Conservation (phyloP, 31 red algal species). For the Asparagopsis taxiformis region DNA sequence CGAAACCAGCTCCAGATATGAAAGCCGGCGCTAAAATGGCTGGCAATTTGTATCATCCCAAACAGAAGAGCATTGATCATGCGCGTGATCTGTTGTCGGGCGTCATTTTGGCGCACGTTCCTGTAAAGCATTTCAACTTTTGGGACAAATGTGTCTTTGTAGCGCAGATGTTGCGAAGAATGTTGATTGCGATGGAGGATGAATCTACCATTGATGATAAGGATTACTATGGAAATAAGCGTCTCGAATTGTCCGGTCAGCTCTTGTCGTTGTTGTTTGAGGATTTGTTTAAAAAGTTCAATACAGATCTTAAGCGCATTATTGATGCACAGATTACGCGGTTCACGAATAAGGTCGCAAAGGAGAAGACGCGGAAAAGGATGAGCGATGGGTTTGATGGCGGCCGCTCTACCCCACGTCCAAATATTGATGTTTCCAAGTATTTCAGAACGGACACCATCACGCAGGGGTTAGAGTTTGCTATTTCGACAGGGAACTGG, state of each 20-base stretch:
- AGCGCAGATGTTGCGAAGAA: conserved; percentile 87
- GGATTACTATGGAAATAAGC: conserved; percentile 99
- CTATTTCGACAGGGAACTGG: conserved; percentile 97
- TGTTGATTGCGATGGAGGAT: conserved; percentile 83
- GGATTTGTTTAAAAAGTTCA: conserved; percentile 97
- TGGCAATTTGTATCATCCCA: conserved; percentile 22
- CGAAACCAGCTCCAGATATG: conserved; percentile 6
- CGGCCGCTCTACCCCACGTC: conserved; percentile 32
- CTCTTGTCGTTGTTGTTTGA: conserved; percentile 90
- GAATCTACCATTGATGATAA: conserved; percentile 85
- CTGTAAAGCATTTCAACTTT: conserved; percentile 80
- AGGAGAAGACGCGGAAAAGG: conserved; percentile 16
- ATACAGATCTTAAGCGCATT: conserved; percentile 76
- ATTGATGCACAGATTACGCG: conserved; percentile 78
- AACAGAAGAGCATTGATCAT: conserved; percentile 65
- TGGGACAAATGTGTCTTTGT: conserved; percentile 84
- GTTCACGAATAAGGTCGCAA: conserved; percentile 35
- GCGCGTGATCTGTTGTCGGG: conserved; percentile 78
- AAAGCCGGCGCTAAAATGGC: conserved; percentile 5
- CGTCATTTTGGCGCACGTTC: conserved; percentile 90
- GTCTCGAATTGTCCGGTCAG: conserved; percentile 92
- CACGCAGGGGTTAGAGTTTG: conserved; percentile 86
- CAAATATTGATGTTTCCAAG: conserved; percentile 69
- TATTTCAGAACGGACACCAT: conserved; percentile 82
- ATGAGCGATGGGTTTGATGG: conserved; percentile 37